phyloP scores from a whole-genome alignment of 768 basidiomycete genomes.

The Coprinopsis marcescibilis region DNA sequence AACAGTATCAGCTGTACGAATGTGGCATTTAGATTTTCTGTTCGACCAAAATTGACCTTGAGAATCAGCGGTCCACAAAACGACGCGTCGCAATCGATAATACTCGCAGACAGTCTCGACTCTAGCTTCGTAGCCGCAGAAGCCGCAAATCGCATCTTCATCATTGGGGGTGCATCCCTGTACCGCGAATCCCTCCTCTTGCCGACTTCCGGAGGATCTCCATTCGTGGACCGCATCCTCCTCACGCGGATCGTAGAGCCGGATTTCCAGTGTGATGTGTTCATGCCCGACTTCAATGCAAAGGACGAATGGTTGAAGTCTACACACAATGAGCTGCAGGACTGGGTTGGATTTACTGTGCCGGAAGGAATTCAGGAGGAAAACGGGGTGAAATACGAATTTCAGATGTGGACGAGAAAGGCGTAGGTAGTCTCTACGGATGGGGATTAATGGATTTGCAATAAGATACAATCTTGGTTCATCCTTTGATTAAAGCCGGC shows the following conservation, averaged over 20 bases:
- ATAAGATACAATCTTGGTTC: not conserved
- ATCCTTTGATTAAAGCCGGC: not conserved
- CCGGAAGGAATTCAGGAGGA: conserved; percentile 73
- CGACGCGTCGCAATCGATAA: conserved; percentile 17
- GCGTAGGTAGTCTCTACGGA: not conserved
- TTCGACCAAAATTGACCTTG: not conserved
- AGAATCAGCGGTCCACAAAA: conserved; percentile 16
- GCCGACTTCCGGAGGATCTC: conserved; percentile 22
- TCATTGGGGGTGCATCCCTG: conserved; percentile 90
- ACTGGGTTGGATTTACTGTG: conserved; percentile 81
- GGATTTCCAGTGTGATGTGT: conserved; percentile 80
- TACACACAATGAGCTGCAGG: conserved; percentile 55
- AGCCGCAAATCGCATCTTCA: conserved; percentile 57
- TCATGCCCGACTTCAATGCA: conserved; percentile 70
- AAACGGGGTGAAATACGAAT: conserved; percentile 81
- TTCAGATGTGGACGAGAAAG: conserved; percentile 84
- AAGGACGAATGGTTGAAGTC: conserved; percentile 43
- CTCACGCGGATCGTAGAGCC: conserved; percentile 79
- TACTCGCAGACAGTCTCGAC: conserved; percentile 36
- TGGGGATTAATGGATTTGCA: not conserved
- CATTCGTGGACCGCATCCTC: conserved; percentile 73
- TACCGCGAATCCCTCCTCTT: conserved; percentile 62
- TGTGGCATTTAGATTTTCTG: not conserved
- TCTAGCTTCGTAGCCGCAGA: no score
- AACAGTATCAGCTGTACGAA: conserved; percentile 57